phyloP scores from a whole-genome alignment of 257 asterid genomes.

The Solanum arcanum region DNA sequence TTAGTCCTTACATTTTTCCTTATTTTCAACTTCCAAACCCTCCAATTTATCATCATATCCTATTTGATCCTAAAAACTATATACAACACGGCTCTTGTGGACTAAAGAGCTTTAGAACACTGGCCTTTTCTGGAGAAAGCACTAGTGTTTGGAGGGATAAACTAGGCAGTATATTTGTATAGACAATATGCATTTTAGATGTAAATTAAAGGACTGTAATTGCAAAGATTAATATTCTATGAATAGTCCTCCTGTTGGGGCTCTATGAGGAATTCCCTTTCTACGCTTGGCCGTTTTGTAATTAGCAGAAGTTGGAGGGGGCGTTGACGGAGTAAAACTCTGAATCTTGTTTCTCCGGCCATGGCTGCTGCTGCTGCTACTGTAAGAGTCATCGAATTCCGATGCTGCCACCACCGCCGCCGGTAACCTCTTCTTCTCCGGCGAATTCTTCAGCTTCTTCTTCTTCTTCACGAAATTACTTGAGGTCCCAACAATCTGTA shows the following conservation, averaged over 20 bases:
- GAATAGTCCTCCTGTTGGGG: slow-evolving; percentile 14
- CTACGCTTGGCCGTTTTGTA: slow-evolving; percentile 19
- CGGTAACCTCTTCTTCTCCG: background rate
- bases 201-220: background rate
- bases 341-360: slow-evolving; percentile 1
- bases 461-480: background rate
- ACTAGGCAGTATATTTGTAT: background rate
- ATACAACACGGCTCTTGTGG: background rate
- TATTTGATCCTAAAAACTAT: background rate
- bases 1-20: slow-evolving; percentile 11
- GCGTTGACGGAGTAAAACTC: slow-evolving; percentile 24
- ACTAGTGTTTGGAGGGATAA: background rate
- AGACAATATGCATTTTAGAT: background rate
- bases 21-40: slow-evolving; percentile 24
- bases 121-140: background rate
- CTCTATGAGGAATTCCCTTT: slow-evolving; percentile 25
- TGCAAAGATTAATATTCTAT: slow-evolving; percentile 1
- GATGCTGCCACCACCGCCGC: background rate
- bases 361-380: slow-evolving; percentile 9
- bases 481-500: slow-evolving; percentile 8
- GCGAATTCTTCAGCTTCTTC: background rate
- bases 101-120: background rate
- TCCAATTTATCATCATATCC: slow-evolving; percentile 5
- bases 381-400: background rate
- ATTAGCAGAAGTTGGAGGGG: slow-evolving; percentile 16